A percentile compares a stretch with the other conserved stretches of the same genome.
phyloP scores from a whole-genome alignment of 2,329 filamentous ascomycete species.

The Paramyrothecium sp. region DNA sequence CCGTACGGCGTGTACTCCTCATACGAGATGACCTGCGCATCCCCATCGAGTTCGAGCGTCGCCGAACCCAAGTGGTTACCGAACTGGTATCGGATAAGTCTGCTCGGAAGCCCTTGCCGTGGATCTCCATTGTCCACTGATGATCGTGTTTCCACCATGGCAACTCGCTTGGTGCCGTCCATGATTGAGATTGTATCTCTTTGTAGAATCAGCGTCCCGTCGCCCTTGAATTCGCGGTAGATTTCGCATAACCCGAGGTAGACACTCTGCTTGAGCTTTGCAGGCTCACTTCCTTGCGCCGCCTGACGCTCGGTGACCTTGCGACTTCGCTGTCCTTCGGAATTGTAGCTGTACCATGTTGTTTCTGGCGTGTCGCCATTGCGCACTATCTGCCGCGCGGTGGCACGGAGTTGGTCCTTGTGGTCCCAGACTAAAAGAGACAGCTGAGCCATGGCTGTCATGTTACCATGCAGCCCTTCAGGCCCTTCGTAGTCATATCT shows the following conservation, averaged over 20 bases:
- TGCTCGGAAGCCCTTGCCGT: neutral
- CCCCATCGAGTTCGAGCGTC: conserved; percentile 21
- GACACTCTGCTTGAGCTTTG: conserved; percentile 5
- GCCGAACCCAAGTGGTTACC: neutral
- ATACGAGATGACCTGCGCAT: conserved; percentile 21
- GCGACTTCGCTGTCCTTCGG: conserved; percentile 1
- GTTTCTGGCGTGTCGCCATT: conserved; percentile 2
- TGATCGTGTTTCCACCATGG: neutral
- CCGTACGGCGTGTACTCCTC: conserved; percentile 30
- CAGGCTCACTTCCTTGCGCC: neutral
- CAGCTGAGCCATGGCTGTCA: conserved; percentile 7
- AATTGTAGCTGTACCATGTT: conserved; percentile 12
- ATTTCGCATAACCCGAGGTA: conserved; percentile 4
- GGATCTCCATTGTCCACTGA: neutral
- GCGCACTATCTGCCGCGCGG: neutral
- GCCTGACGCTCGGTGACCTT: conserved; percentile 8
- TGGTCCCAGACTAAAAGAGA: conserved; percentile 4
- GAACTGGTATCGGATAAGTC: neutral
- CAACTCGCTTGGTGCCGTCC: neutral
- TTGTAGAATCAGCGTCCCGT: neutral
- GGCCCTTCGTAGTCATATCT: neutral
- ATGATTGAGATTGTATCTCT: neutral
- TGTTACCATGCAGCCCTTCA: neutral
- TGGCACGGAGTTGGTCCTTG: neutral
- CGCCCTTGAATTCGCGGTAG: neutral